Base-by-base conservation (phyloP, 768 basidiomycete genomes). In the Rhizopogon vinicolor region DNA sequence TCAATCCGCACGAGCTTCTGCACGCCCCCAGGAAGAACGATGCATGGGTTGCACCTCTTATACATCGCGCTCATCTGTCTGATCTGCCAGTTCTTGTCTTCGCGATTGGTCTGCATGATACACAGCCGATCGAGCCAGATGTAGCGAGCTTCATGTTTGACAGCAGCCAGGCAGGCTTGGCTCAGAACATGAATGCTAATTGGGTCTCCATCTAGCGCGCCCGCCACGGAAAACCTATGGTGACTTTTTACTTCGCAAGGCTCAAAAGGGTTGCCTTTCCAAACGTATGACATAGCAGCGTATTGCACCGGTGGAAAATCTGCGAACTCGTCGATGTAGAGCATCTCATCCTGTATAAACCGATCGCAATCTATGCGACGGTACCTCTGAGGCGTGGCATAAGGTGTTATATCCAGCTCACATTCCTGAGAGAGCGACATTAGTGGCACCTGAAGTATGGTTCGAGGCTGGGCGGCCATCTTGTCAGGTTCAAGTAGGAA, bases 31-130 rank as follows among this genome's bases (percentile, higher is more conserved):
- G 62, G 60, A 50, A 63, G 54, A 45, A 63, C 48, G 53, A 63
- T 25, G 43, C 55, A 61, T 19, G 54, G 31, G 41, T 40, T 48
- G 51, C 60, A 52, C 18, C 46, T 39, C 22, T 45, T 25, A 52
- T 58, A 61, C 51, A 63, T 37, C 25, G 25, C 13, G 52, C 52
- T 45, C 62, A 63, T 63, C 52, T 59, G 51, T 40, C 48, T 33
- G 53, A 63, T 61, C 51, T 63, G 62, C 61, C 57, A 62, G 37
- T 29, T 41, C 54, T 62, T 62, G 56, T 62, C 61, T 7, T 58
- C 51, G 22, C 43, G 28, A 51, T 28, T 55, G 5, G 54, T 58
- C 42, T 62, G 59, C 45, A 60, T 57, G 43, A 62, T 58, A 42
- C 61, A 62, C 29, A 62, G 52, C 18, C 59, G 53, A 41, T 60